Evolutionary conservation across 1,139 yeast species (phyloP), one percentile per base, ranked within the genome.

Genomic region (Geotrichum bryndzae): DNA sequence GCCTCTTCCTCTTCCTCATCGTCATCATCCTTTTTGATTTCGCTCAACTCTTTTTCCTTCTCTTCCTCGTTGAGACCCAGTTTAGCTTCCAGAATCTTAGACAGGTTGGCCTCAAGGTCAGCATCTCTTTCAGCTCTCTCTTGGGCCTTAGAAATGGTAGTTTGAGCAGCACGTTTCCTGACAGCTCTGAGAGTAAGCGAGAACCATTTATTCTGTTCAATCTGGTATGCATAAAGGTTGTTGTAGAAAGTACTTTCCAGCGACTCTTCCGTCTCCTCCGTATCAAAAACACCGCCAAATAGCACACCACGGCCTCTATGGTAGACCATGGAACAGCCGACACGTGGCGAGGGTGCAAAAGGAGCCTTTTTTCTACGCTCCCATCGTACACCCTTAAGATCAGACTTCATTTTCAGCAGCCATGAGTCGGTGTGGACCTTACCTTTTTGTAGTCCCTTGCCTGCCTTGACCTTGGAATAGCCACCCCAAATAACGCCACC

Each of bases 251-350:
- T 85, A 2, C 97, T 90, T 55, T 88, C 95, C 66, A 94, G 77
- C 59, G 88, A 84, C 73, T 94, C 99, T 73, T 94, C 98, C 46
- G 96, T 92, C 74, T 94, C 99, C 67, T 91, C 97, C 65, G 83
- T 88, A 75, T 94, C 99, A 71, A 84, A 92, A 15, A 94, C 99
- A 66, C 99, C 99, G 52, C 98, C 99, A 77, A 92, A 94, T 72
- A 92, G 72, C 18, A 94, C 83, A 63, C 98, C 98, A 78, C 98
- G 84, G 64, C 95, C 96, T 69, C 91, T 89, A 74, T 94, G 98
- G 70, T 82, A 82, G 2, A 85, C 92, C 84, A 94, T 84, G 3
- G 96, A 87, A 71, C 96, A 89, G 0, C 99, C 99, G n/a, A 90
- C 97, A 69, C 99, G 83, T 27, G 97, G 89, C 3, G 91, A 83